Evolutionary conservation across 441 rosid species (phyloP), one percentile per base, ranked within the genome.

Genomic region (Adansonia gregorii): DNA sequence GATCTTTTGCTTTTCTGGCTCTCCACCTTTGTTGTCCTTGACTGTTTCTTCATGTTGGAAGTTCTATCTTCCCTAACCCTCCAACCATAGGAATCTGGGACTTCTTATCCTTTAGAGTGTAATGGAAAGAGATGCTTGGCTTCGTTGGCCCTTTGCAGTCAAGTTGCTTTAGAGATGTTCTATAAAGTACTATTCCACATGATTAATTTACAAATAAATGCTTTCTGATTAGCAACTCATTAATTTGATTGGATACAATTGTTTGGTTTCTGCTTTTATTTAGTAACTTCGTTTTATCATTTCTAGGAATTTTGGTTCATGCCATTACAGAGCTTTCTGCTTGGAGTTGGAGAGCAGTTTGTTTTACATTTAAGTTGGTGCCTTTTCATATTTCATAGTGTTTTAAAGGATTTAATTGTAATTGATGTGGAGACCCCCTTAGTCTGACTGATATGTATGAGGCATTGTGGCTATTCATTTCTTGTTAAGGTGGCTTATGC

Each of bases 251-350:
- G 11, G 52, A 45, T 59, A 19, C 3, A 45, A 14, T 74, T 10
- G n/a, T 45, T 43, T 59, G 77, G 51, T 22, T 45, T 45, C 45
- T 43, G 46, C n/a, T 60, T 22, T 56, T 43, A 59, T 59, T 59
- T 59, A 73, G 48, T 43, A 58, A 67, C 43, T 60, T 59, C 68
- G 14, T 59, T 74, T 73, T 14, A 24, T 74, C 43, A 43, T 60
- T 74, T 45, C 77, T 61, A 24, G 77, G 69, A 60, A 74, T 31
- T 73, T 22, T 74, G 77, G 43, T 35, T 43, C 11, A 17, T 74
- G 55, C 8, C n/a, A 59, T 46, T 45, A 31, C 0, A 8, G 46
- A 11, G 58, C 22, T 59, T 60, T 43, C 22, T 14, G 46, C 51
- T 56, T 39, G 64, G 64, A 59, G 64, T 59, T 58, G 63, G 76